phyloP scores from a whole-genome alignment of 257 asterid species.

The Solanum acaule region DNA sequence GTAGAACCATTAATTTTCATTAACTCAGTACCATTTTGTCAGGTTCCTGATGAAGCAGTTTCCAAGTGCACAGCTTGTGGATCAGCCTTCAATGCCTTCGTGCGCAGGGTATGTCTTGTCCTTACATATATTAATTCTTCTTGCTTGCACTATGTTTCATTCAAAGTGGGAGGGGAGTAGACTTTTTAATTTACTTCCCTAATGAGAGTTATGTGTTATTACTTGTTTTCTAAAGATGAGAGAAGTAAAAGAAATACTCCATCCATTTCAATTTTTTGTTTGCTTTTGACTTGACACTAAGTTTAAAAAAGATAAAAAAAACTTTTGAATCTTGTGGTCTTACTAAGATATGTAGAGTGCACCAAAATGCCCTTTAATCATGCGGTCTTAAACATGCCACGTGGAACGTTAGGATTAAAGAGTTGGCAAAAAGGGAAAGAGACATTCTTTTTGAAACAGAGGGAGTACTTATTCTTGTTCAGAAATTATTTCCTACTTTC shows the following conservation, averaged over 20 bases:
- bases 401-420: not conserved
- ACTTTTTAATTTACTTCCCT: not conserved
- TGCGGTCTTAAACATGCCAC: not conserved
- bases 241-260: not conserved
- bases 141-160: not conserved
- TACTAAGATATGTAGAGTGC: not conserved
- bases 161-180: not conserved
- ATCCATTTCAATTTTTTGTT: not conserved
- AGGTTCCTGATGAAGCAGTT: slow-evolving; percentile 93
- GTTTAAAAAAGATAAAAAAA: not conserved
- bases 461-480: not conserved
- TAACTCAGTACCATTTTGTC: not conserved
- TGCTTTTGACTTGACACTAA: not conserved
- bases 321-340: not conserved
- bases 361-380: not conserved
- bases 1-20: not conserved
- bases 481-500: not conserved
- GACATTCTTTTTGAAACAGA: not conserved
- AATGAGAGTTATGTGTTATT: not conserved
- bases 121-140: not conserved
- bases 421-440: not conserved
- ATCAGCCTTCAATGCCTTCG: slow-evolving; percentile 64
- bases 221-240: not conserved
- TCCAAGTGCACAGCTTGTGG: slow-evolving; percentile 88
- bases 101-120: slow-evolving; percentile 56